phyloP scores from a whole-genome alignment of 257 asterid species.

The Coffea eugenioides region DNA sequence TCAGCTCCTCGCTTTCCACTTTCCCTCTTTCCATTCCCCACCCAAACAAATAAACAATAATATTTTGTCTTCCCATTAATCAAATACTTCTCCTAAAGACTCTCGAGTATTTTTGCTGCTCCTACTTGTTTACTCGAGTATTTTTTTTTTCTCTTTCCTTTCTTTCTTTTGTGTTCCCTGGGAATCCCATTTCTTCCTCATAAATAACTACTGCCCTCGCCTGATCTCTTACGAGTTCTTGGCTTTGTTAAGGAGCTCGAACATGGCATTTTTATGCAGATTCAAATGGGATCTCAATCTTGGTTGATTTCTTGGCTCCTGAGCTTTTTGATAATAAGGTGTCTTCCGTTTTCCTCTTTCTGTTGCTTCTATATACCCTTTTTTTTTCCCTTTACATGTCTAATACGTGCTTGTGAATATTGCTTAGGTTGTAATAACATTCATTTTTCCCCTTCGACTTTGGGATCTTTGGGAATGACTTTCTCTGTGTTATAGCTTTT shows the following conservation, averaged over 20 bases:
- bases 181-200: not conserved
- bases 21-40: no score
- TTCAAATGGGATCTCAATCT: conserved; percentile 17
- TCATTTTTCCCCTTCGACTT: not conserved
- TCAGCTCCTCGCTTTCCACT: no score
- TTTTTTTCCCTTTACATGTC: not conserved
- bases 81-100: not conserved
- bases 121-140: not conserved
- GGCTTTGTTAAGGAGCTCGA: conserved; percentile 1
- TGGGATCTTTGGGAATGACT: not conserved
- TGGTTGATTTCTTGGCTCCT: conserved; percentile 16
- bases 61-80: not conserved
- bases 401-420: not conserved
- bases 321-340: conserved; percentile 12
- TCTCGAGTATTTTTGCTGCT: not conserved
- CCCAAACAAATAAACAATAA: conserved; percentile 12
- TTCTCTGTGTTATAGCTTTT: not conserved
- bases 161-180: conserved; percentile 3
- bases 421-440: not conserved
- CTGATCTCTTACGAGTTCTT: not conserved
- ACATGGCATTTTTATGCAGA: conserved; percentile 7
- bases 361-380: not conserved
- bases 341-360: not conserved
- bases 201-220: not conserved
- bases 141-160: not conserved